Evolutionary conservation across 2,329 filamentous ascomycete species (phyloP).

Genomic region (Talaromyces atroroseus): DNA sequence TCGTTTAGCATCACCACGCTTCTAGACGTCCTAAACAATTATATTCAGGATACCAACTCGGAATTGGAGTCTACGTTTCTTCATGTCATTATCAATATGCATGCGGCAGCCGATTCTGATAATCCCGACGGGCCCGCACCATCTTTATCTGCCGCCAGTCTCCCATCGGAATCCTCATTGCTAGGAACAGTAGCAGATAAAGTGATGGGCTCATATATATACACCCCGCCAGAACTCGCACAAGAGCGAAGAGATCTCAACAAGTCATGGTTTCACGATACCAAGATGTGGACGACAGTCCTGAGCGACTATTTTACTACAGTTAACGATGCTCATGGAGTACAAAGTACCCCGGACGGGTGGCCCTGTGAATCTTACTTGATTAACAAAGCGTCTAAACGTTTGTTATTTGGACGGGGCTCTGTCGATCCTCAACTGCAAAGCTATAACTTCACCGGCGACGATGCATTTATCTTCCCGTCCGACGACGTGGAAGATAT

Average conservation of each 20-base stretch:
- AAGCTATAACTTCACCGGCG: conserved; percentile 50
- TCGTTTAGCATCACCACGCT: conserved; percentile 48
- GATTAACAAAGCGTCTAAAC: conserved; percentile 49
- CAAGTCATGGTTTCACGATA: conserved; percentile 50
- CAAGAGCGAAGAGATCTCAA: conserved; percentile 54
- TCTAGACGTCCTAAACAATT: conserved; percentile 47
- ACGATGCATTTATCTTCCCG: conserved; percentile 50
- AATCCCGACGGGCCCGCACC: conserved; percentile 40
- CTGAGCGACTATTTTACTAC: conserved; percentile 50
- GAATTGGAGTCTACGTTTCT: conserved; percentile 51
- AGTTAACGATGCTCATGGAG: conserved; percentile 29
- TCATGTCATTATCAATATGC: conserved; percentile 55
- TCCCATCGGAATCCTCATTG: conserved; percentile 43
- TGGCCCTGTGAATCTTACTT: conserved; percentile 60
- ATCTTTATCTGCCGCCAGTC: conserved; percentile 32
- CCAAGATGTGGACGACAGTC: conserved; percentile 37
- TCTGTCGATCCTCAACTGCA: conserved; percentile 53
- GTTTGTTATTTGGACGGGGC: conserved; percentile 54
- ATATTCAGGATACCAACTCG: conserved; percentile 49
- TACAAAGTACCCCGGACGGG: conserved; percentile 51
- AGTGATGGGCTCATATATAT: conserved; percentile 48
- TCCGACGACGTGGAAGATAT: conserved; percentile 39
- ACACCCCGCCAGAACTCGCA: conserved; percentile 47
- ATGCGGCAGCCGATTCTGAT: conserved; percentile 46
- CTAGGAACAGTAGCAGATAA: conserved; percentile 46